Percentiles rank a stretch among this genome's conserved stretches.
phyloP scores from a whole-genome alignment of 2,329 filamentous ascomycete species.

The Phyllosticta citrichinensis region DNA sequence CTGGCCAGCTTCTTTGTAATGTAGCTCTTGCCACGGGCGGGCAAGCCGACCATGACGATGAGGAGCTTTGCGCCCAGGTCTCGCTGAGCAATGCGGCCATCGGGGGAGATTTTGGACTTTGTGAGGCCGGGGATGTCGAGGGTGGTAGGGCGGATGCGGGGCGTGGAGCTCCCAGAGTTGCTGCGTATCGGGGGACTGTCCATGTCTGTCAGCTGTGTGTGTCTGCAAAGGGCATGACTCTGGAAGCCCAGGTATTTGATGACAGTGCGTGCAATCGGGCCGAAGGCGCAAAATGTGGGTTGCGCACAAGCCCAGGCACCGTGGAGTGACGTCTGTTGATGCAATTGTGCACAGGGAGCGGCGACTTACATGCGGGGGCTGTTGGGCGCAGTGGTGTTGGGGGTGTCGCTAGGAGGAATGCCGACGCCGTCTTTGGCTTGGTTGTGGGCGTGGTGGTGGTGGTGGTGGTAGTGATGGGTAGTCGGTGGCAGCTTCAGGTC shows the following conservation, averaged over 20 bases:
- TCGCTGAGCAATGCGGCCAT: slow-evolving; percentile 84
- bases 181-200: slow-evolving; percentile 57
- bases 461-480: neutral
- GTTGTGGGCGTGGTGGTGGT: neutral
- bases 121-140: slow-evolving; percentile 96
- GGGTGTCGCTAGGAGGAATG: slow-evolving; percentile 51
- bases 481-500: slow-evolving; percentile 23
- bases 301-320: slow-evolving; percentile 7
- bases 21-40: slow-evolving; percentile 93
- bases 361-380: slow-evolving; percentile 50
- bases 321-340: slow-evolving; percentile 7
- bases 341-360: slow-evolving; percentile 8
- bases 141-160: slow-evolving; percentile 79
- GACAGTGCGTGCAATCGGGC: slow-evolving; percentile 7
- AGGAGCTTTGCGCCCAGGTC: slow-evolving; percentile 95
- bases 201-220: slow-evolving; percentile 12
- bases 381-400: slow-evolving; percentile 50
- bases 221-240: slow-evolving; percentile 10
- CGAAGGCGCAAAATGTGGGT: slow-evolving; percentile 9
- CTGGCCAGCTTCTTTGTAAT: slow-evolving; percentile 96
- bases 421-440: slow-evolving; percentile 36
- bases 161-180: slow-evolving; percentile 62
- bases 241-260: slow-evolving; percentile 7
- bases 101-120: slow-evolving; percentile 86
- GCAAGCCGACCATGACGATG: slow-evolving; percentile 96